Conservation (phyloP, 129 eudicot genomes). For the Flaveria ramosissima region DNA sequence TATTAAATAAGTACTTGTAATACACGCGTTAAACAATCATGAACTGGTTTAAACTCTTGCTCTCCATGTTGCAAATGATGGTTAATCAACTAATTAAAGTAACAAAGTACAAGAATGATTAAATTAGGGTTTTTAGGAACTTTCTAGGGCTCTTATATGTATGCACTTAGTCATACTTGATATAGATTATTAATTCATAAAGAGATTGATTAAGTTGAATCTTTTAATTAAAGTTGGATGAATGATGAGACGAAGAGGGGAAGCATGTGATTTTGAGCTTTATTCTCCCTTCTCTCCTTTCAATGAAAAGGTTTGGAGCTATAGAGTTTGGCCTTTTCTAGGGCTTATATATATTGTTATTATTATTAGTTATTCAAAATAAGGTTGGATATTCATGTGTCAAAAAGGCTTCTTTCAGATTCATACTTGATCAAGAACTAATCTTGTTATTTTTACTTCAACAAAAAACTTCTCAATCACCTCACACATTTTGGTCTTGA, state of each 20-base stretch:
- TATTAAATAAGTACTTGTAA: too few relatives aligned
- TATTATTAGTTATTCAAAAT: not conserved
- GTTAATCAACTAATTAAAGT: constrained; percentile 20
- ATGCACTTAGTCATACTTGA: constrained; percentile 23
- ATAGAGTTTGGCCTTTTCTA: constrained; percentile 35
- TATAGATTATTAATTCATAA: constrained; percentile 25
- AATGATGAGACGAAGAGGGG: constrained; percentile 44
- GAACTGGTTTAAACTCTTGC: constrained; percentile 29
- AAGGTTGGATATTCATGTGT: not conserved
- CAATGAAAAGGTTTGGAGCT: constrained; percentile 34
- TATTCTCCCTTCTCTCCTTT: constrained; percentile 27
- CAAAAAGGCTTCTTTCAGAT: not conserved
- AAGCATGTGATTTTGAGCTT: constrained; percentile 36
- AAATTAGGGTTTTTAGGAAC: constrained; percentile 17
- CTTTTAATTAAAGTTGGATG: constrained; percentile 38
- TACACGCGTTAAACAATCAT: constrained; percentile 16
- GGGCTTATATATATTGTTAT: not conserved
- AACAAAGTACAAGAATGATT: constrained; percentile 16
- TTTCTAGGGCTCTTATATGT: constrained; percentile 39
- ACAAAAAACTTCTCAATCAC: not conserved
- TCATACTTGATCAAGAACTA: not conserved
- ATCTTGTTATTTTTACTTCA: not conserved
- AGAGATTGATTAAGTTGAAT: constrained; percentile 31
- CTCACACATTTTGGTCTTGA: too few relatives aligned
- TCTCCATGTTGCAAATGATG: constrained; percentile 20